Conservation (phyloP, 1,284 basidiomycete species). For the Irpex lacteus region DNA sequence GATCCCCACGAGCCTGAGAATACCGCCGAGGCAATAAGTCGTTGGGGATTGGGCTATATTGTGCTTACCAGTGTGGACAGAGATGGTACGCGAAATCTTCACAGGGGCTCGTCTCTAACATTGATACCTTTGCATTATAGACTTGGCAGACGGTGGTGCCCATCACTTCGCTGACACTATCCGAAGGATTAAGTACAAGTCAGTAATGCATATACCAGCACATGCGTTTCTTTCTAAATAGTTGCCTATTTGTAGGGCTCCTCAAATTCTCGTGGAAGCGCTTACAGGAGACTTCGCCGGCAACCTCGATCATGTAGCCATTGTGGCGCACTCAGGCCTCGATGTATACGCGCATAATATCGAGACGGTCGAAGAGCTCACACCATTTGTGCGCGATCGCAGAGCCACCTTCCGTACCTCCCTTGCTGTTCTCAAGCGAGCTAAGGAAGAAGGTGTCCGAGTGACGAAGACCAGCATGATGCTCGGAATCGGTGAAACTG, state of each 20-base stretch:
- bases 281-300: constrained; percentile 95
- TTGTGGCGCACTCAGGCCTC: constrained; percentile 88
- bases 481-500: constrained; percentile 94
- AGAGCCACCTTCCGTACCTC: constrained; percentile 92
- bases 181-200: constrained; percentile 94
- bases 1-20: constrained; percentile 98
- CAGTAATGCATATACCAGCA: constrained; percentile 19
- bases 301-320: constrained; percentile 68
- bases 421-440: constrained; percentile 80
- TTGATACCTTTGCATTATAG: constrained; percentile 37
- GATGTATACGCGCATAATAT: constrained; percentile 99
- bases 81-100: constrained; percentile 63
- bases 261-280: constrained; percentile 95
- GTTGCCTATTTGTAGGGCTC: constrained; percentile 55
- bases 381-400: constrained; percentile 93
- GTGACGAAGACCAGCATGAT: constrained; percentile 99
- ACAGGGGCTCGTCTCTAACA: constrained; percentile 8
- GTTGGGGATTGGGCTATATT: constrained; percentile 99
- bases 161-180: constrained; percentile 96
- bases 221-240: not conserved
- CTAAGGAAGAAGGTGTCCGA: constrained; percentile 79
- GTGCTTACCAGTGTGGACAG: constrained; percentile 96
- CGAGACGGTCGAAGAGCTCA: constrained; percentile 92
- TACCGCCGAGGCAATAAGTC: constrained; percentile 96
- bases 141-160: constrained; percentile 90